These are phyloP conservation scores for Fusarium papillatum DNA, from an alignment of 2,329 filamentous ascomycete species.

Conservation along the genomic window DNA sequence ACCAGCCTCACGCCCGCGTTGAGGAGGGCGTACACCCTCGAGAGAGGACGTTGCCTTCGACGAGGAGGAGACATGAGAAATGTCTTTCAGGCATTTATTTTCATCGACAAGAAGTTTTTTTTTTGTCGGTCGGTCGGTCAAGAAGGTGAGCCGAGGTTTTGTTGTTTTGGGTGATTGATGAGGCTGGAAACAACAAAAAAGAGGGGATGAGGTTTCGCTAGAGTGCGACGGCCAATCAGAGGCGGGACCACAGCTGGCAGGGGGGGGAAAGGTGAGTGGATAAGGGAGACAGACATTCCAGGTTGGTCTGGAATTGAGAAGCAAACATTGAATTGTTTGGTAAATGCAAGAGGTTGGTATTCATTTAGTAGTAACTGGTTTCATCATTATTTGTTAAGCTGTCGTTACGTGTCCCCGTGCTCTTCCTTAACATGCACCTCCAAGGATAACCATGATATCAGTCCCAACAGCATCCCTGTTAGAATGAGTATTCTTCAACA, in stretches of 20 bases:
- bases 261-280: background rate
- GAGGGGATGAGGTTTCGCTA: background rate
- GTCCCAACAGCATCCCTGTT: conserved; percentile 17
- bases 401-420: background rate
- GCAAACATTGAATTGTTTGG: background rate
- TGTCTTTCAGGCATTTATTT: background rate
- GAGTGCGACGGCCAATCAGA: conserved; percentile 14
- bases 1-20: conserved; percentile 45
- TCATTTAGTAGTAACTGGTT: background rate
- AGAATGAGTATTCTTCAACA: conserved; percentile 72
- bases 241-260: background rate
- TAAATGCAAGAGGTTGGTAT: background rate
- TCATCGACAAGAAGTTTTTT: background rate
- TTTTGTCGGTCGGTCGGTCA: background rate
- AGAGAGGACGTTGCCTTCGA: conserved; percentile 21
- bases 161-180: conserved; percentile 5
- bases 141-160: background rate
- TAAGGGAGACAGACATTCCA: conserved; percentile 27
- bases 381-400: conserved; percentile 3
- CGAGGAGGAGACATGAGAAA: conserved; percentile 36
- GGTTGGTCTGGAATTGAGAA: conserved; percentile 10
- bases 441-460: background rate
- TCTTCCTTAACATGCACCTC: background rate
- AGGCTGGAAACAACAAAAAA: conserved; percentile 14
- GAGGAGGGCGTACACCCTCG: conserved; percentile 32